phyloP scores from a whole-genome alignment of 371 early-diverging fungal species.

The Syncephalis fuscata region DNA sequence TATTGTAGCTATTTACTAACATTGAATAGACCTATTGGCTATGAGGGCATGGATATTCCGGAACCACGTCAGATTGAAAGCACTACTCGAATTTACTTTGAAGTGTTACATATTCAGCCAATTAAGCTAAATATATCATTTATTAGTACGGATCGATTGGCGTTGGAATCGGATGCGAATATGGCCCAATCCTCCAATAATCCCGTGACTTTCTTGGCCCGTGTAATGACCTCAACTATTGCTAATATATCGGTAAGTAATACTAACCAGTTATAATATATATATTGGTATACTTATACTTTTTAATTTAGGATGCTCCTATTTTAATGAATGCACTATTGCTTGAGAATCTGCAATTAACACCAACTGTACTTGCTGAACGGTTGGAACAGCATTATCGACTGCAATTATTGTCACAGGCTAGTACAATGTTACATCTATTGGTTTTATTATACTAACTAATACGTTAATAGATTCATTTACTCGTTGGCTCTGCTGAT shows the following conservation, averaged over 20 bases:
- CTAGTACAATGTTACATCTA: too few relatives aligned
- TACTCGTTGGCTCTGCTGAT: constrained; percentile 91
- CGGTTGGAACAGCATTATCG: constrained; percentile 72
- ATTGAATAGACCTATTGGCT: constrained; percentile 13
- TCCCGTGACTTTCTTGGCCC: constrained; percentile 40
- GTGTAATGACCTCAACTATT: constrained; percentile 90
- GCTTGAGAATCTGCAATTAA: constrained; percentile 74
- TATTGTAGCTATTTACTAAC: neutral
- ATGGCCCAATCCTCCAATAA: constrained; percentile 12
- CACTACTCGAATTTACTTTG: constrained; percentile 75
- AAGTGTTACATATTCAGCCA: constrained; percentile 85
- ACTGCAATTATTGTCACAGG: constrained; percentile 29
- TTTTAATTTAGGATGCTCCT: constrained; percentile 53
- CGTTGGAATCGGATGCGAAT: constrained; percentile 8
- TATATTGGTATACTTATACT: neutral
- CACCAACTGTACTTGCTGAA: constrained; percentile 55
- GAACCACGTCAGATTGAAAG: constrained; percentile 47
- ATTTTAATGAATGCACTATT: constrained; percentile 80
- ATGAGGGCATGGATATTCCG: constrained; percentile 44
- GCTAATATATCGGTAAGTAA: constrained; percentile 59
- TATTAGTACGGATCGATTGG: constrained; percentile 59
- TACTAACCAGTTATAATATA: neutral
- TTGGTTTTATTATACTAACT: too few relatives aligned
- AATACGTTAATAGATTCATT: constrained; percentile 78
- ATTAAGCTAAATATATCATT: constrained; percentile 89